phyloP scores from a whole-genome alignment of 2,329 filamentous ascomycete species.

The Niveomyces coronatus region DNA sequence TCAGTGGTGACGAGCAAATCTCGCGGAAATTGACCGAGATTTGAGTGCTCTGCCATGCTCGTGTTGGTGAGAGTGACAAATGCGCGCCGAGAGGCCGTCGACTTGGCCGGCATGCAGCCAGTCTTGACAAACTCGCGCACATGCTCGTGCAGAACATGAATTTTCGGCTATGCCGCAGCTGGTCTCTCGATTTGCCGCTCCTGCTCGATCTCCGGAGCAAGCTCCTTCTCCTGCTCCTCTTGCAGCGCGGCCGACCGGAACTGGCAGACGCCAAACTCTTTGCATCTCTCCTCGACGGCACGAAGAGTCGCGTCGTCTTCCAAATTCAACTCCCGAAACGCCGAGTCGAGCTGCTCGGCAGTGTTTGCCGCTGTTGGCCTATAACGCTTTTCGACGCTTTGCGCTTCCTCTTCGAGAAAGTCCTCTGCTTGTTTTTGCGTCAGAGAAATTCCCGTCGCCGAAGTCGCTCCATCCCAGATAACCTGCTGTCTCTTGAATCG shows the following conservation, averaged over 20 bases:
- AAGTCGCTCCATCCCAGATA: conserved; percentile 20
- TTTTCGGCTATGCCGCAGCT: conserved; percentile 22
- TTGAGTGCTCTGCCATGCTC: background rate
- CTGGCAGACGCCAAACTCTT: background rate
- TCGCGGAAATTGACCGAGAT: background rate
- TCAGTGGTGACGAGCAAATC: background rate
- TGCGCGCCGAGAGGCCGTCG: background rate
- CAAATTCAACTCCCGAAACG: background rate
- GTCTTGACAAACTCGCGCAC: background rate
- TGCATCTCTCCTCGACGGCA: background rate
- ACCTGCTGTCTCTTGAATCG: conserved; percentile 34
- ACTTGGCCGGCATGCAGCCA: background rate
- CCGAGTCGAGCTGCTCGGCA: background rate
- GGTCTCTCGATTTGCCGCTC: conserved; percentile 47
- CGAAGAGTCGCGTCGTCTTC: background rate
- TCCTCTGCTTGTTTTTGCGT: background rate
- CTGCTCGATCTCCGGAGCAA: conserved; percentile 52
- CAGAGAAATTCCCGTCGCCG: background rate
- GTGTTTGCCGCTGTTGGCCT: background rate
- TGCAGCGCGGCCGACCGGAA: background rate
- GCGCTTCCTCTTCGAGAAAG: conserved; percentile 4
- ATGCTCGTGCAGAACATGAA: conserved; percentile 31
- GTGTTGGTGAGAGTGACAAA: background rate
- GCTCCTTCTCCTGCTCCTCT: conserved; percentile 61
- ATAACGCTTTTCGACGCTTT: background rate